Percentiles rank a stretch among this genome's conserved stretches.
These are phyloP conservation scores for Globisporangium paroecandrum DNA, from an alignment of 352 stramenopile species.

Conservation along the genomic window DNA sequence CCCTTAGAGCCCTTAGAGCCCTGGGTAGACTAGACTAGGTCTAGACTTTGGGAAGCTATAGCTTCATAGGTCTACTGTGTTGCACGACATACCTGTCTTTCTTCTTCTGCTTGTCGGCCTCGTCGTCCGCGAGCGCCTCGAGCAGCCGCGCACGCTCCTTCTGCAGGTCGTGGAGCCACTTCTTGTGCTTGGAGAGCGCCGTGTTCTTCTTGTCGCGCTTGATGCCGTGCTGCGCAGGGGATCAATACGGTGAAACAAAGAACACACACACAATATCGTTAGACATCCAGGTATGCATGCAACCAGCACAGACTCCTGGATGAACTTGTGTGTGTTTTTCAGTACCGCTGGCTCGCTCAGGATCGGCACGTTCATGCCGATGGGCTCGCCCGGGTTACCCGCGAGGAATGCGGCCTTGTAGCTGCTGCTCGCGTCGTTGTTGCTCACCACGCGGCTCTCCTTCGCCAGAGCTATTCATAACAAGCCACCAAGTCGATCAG, in stretches of 20 bases:
- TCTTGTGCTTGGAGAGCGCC: constrained; percentile 90
- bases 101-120: constrained; percentile 59
- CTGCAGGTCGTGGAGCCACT: constrained; percentile 92
- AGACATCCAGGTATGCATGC: no score
- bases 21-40: background rate
- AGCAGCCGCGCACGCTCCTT: constrained; percentile 86
- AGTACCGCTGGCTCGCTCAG: constrained; percentile 48
- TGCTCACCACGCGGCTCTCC: constrained; percentile 34
- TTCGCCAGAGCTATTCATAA: constrained; percentile 47
- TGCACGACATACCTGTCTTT: constrained; percentile 40
- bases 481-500: background rate
- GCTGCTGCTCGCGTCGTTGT: constrained; percentile 40
- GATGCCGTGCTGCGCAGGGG: constrained; percentile 47
- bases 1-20: background rate
- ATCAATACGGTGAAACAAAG: no score
- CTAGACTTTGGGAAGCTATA: background rate
- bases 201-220: constrained; percentile 90
- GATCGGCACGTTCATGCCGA: constrained; percentile 83
- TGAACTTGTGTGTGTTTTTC: background rate
- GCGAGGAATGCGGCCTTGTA: constrained; percentile 73
- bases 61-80: background rate
- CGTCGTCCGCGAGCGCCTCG: constrained; percentile 72
- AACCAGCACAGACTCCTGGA: no score
- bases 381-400: constrained; percentile 56
- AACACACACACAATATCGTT: constrained; percentile 9